Base-by-base conservation (phyloP, 805 yeast species). In the Torulaspora maleeae region DNA sequence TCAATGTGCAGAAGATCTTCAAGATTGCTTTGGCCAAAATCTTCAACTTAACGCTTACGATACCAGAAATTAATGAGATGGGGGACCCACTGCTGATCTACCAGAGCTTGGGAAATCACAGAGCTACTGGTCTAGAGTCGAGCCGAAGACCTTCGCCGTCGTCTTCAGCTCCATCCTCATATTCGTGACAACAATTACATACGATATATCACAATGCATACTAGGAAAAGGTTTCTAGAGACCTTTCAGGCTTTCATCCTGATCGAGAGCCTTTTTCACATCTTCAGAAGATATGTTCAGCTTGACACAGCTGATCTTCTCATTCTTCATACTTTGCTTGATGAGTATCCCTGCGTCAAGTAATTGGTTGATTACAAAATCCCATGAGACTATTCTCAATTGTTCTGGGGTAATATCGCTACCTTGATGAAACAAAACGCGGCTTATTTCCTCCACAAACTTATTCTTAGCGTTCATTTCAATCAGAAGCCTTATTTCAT, bases 51-150 rank as follows among this genome's bases (percentile, higher is more conserved):
- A 81, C 80, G 52, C 70, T 91, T 55, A 84, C 83, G 40, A 74
- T 91, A 15, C 95, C 93, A 2, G 97, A 91, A 65, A 83, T 89
- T 34, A 76, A 75, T 36, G 82, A 82, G 50, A 76, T 81, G 19
- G 99, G 98, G n/a, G 97, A 91, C 63, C 99, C 99, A 3, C 72
- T 91, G 22, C 73, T 91, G 41, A 74, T 90, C 9, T 90, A 86
- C 62, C 72, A 71, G 38, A 53, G 54, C 19, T 46, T 61, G 36
- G 67, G 67, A 1, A 54, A 58, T 25, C 41, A 45, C 11, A 25
- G 36, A 24, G 32, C 28, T 16, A 25, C 19, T 10, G 12, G 20
- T 15, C 38, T 30, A 15, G 44, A 27, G 11, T 27, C 20, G 11
- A 44, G 44, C 41, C 43, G 48, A 40, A 44, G 44, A 36, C 25